Evolutionary conservation across 2,329 filamentous ascomycete genomes (phyloP).

Genomic region (Cadophora sp.): DNA sequence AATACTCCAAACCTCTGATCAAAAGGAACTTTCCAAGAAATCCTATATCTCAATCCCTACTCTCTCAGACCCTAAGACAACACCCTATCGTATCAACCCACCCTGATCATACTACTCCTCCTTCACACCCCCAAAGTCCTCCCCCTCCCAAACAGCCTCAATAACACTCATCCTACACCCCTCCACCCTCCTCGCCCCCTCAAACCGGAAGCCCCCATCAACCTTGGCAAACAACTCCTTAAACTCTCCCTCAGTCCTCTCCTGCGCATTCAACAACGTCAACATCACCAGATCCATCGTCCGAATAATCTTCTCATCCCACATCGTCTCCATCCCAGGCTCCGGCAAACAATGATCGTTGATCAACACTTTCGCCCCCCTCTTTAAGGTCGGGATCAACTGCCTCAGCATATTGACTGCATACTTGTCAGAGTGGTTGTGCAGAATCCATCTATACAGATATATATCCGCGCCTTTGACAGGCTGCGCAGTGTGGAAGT

Average conservation of each 20-base stretch:
- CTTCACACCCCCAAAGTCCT: conserved; percentile 32
- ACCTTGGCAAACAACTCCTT: conserved; percentile 51
- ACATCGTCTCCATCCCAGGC: conserved; percentile 48
- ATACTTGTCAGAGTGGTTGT: conserved; percentile 65
- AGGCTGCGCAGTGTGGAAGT: conserved; percentile 64
- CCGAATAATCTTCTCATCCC: conserved; percentile 55
- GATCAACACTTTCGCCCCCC: conserved; percentile 53
- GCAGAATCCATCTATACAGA: conserved; percentile 65
- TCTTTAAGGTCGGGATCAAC: conserved; percentile 61
- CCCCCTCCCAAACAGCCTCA: conserved; percentile 54
- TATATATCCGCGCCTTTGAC: conserved; percentile 62
- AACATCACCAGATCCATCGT: conserved; percentile 61
- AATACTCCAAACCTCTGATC: no score
- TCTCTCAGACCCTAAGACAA: no score
- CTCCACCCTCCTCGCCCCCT: conserved; percentile 50
- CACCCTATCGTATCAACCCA: no score
- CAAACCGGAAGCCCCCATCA: conserved; percentile 52
- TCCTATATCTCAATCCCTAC: no score
- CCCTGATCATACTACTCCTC: no score
- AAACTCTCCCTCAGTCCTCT: conserved; percentile 56
- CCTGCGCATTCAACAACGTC: conserved; percentile 57
- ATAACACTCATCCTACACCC: conserved; percentile 56
- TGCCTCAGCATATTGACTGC: conserved; percentile 55
- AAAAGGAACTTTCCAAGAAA: no score
- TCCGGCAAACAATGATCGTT: conserved; percentile 54